Conservation (phyloP, 1,139 yeast species). For the Pichia sp. region DNA sequence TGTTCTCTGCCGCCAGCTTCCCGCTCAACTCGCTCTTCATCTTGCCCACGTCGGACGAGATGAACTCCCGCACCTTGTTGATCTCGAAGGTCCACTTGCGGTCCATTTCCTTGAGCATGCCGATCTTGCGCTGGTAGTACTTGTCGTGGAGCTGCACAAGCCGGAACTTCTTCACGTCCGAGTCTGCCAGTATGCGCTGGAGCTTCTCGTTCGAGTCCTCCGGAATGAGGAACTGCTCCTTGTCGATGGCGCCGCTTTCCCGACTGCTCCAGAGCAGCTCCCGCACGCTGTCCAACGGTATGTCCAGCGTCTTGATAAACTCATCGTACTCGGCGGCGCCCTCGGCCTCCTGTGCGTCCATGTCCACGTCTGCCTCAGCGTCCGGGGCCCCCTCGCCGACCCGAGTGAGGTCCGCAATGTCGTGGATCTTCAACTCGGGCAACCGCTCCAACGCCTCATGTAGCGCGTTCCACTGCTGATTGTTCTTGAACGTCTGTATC, state of each 20-base stretch:
- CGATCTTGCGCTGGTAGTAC: constrained; percentile 24
- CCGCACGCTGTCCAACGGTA: constrained; percentile 3
- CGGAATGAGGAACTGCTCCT: constrained; percentile 20
- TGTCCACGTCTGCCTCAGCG: neutral
- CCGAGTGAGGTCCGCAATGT: constrained; percentile 10
- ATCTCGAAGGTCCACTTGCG: constrained; percentile 29
- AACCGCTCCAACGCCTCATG: constrained; percentile 18
- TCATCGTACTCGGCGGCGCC: constrained; percentile 13
- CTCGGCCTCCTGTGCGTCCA: neutral
- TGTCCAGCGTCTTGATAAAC: constrained; percentile 8
- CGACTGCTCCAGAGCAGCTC: constrained; percentile 3
- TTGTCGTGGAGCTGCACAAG: constrained; percentile 27
- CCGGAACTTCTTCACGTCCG: constrained; percentile 25
- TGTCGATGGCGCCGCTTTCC: constrained; percentile 16
- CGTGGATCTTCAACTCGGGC: constrained; percentile 23
- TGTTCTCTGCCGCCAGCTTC: constrained; percentile 18
- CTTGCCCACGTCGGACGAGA: constrained; percentile 19
- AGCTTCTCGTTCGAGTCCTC: constrained; percentile 28
- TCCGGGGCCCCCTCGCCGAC: neutral
- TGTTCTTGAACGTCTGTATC: constrained; percentile 22
- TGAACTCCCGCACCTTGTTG: constrained; percentile 21
- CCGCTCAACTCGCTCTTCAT: constrained; percentile 17
- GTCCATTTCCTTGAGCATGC: constrained; percentile 21
- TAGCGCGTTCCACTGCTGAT: constrained; percentile 16
- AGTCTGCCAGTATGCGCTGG: constrained; percentile 20